Conservation (phyloP, 257 asterid species). For the Solanum pinnatisectum region DNA sequence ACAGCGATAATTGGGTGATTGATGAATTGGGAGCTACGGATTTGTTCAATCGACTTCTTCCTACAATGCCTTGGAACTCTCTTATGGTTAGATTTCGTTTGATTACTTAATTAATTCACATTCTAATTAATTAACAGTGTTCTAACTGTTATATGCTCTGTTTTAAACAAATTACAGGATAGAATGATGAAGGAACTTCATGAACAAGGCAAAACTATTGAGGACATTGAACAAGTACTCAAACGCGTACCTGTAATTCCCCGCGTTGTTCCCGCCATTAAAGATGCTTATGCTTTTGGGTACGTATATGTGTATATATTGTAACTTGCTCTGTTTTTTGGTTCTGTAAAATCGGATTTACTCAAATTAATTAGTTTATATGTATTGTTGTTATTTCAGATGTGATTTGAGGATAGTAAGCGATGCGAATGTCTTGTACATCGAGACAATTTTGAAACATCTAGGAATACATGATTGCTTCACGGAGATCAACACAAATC, state of each 20-base stretch:
- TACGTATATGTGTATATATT: neutral
- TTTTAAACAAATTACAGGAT: constrained; percentile 25
- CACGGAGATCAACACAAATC: constrained; percentile 64
- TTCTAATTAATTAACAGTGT: no score
- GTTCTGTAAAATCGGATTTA: neutral
- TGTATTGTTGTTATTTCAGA: constrained; percentile 4
- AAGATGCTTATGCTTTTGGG: constrained; percentile 53
- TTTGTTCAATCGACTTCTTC: constrained; percentile 23
- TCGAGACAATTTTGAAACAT: constrained; percentile 66
- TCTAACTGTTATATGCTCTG: neutral
- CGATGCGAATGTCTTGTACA: constrained; percentile 72
- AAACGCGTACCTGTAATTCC: constrained; percentile 40
- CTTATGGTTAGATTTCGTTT: constrained; percentile 16
- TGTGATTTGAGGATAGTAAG: constrained; percentile 86
- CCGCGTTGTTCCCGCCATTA: constrained; percentile 37
- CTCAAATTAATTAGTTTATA: no score
- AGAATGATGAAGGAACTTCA: constrained; percentile 51
- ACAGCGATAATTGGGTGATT: constrained; percentile 35
- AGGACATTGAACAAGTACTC: constrained; percentile 39
- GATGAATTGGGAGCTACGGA: constrained; percentile 18
- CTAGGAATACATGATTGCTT: constrained; percentile 48
- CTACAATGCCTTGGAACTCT: constrained; percentile 28
- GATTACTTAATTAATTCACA: neutral
- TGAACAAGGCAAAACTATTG: constrained; percentile 32
- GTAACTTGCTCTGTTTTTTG: neutral